These are phyloP conservation scores for Chaetomidium leptoderma DNA, from an alignment of 495 filamentous ascomycete genomes.

Conservation along the genomic window DNA sequence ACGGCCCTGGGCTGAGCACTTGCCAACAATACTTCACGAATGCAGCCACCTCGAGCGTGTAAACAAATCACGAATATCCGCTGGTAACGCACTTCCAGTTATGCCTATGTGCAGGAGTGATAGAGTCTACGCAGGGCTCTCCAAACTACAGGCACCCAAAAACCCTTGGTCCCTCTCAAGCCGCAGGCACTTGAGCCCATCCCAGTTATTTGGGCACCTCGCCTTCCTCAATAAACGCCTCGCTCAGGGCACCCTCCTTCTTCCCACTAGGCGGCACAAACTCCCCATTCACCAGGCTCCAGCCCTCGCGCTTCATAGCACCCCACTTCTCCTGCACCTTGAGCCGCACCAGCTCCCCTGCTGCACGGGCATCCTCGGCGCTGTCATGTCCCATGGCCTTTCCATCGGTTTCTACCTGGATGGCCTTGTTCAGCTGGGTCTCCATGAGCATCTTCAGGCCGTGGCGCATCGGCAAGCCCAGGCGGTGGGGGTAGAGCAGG, in stretches of 20 bases:
- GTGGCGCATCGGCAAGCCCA: conserved; percentile 69
- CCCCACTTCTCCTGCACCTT: conserved; percentile 64
- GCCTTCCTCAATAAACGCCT: conserved; percentile 16
- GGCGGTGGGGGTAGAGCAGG: conserved; percentile 72
- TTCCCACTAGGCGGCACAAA: conserved; percentile 44
- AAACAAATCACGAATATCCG: not conserved
- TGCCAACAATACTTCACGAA: too few relatives aligned
- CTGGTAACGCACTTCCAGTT: conserved; percentile 14
- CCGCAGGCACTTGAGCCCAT: not conserved
- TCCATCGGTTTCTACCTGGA: conserved; percentile 59
- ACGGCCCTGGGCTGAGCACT: too few relatives aligned
- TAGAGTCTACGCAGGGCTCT: not conserved
- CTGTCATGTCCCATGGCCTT: conserved; percentile 68
- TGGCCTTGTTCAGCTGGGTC: conserved; percentile 61
- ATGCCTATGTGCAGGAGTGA: conserved; percentile 6
- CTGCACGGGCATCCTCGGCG: conserved; percentile 80
- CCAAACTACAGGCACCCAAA: not conserved
- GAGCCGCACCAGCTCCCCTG: conserved; percentile 75
- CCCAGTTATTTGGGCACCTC: not conserved
- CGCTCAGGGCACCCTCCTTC: conserved; percentile 12
- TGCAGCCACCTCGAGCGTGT: too few relatives aligned
- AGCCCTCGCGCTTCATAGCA: conserved; percentile 57
- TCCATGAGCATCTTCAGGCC: conserved; percentile 66
- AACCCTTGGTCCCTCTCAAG: not conserved
- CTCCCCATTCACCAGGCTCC: conserved; percentile 47